Conservation (phyloP, 306 rosid genomes). For the Ormosia semicastrata region DNA sequence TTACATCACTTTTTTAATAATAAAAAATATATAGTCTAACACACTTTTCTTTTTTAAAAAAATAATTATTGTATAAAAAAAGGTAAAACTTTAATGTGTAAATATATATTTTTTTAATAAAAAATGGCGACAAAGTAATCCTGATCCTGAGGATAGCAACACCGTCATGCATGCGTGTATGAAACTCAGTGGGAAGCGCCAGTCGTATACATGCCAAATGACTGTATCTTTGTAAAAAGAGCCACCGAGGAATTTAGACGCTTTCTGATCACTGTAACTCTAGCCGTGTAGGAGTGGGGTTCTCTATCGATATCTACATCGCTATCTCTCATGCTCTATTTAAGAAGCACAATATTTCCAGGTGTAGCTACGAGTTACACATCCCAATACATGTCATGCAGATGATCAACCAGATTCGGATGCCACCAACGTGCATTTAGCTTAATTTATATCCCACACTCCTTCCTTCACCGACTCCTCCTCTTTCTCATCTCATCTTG, state of each 20-base stretch:
- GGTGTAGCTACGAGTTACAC: conserved; percentile 28
- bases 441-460: neutral
- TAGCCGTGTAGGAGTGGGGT: conserved; percentile 16
- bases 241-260: neutral
- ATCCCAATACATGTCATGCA: conserved; percentile 52
- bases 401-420: conserved; percentile 35
- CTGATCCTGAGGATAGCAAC: too few relatives aligned
- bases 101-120: too few relatives aligned
- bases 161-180: too few relatives aligned
- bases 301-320: neutral
- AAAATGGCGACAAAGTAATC: too few relatives aligned
- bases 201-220: too few relatives aligned
- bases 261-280: conserved; percentile 17
- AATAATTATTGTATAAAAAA: too few relatives aligned
- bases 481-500: neutral
- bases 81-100: too few relatives aligned
- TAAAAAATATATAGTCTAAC: too few relatives aligned
- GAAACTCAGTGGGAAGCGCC: too few relatives aligned
- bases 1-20: too few relatives aligned
- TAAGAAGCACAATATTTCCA: conserved; percentile 24
- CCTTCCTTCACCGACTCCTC: neutral
- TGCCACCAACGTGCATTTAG: neutral
- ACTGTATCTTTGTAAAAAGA: neutral
- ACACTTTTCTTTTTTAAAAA: too few relatives aligned
- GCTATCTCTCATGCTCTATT: conserved; percentile 11